A percentile compares a stretch with the other conserved stretches of the same genome.
These are phyloP conservation scores for Apiotrichum montevideense DNA, from an alignment of 1,284 basidiomycete species.

Conservation along the genomic window DNA sequence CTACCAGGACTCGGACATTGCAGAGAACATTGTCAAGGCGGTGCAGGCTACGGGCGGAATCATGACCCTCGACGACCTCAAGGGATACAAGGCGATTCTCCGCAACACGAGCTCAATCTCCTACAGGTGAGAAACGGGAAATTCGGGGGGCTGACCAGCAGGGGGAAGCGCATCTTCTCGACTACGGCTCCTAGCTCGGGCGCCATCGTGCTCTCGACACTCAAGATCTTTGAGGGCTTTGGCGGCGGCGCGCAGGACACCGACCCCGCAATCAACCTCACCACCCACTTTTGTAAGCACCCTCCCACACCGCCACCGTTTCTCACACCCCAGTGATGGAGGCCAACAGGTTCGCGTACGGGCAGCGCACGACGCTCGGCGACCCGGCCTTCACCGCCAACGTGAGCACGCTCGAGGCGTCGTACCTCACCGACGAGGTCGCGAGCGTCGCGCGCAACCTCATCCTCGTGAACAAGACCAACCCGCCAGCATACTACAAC, in stretches of 20 bases:
- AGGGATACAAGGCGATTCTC: conserved; percentile 23
- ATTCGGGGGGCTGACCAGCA: background rate
- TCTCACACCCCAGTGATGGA: conserved; percentile 33
- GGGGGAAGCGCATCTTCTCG: conserved; percentile 28
- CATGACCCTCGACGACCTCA: conserved; percentile 24
- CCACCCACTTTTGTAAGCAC: conserved; percentile 37
- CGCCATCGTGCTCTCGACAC: conserved; percentile 23
- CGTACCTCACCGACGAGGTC: conserved; percentile 33
- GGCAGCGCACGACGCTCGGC: conserved; percentile 44
- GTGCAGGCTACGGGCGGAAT: conserved; percentile 19
- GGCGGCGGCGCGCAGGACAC: conserved; percentile 17
- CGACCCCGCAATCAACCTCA: conserved; percentile 26
- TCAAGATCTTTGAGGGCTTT: conserved; percentile 36
- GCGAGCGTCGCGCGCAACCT: conserved; percentile 30
- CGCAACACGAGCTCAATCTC: conserved; percentile 19
- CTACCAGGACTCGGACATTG: conserved; percentile 21
- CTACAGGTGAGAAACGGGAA: conserved; percentile 20
- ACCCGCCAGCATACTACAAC: conserved; percentile 39
- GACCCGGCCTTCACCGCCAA: conserved; percentile 47
- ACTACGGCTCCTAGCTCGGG: conserved; percentile 32
- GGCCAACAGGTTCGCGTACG: conserved; percentile 46
- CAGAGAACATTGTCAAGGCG: conserved; percentile 21
- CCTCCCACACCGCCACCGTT: background rate
- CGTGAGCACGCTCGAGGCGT: conserved; percentile 39
- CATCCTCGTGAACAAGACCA: conserved; percentile 33